Percentiles rank a stretch among this genome's conserved stretches.
These are phyloP conservation scores for Candida tibetensis DNA, from an alignment of 805 yeast species.

Conservation along the genomic window DNA sequence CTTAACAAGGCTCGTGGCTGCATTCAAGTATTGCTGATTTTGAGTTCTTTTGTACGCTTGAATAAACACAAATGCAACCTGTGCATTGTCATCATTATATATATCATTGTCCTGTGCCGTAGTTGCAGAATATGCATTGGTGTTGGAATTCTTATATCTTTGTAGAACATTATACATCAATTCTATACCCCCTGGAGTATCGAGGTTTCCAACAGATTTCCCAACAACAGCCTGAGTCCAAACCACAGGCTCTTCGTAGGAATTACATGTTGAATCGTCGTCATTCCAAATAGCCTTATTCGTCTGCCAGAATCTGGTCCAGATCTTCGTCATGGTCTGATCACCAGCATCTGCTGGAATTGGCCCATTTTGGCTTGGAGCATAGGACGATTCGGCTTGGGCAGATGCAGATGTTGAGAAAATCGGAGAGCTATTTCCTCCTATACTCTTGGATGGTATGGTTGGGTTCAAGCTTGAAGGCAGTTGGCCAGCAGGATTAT, in stretches of 20 bases:
- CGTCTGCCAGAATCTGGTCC: constrained; percentile 23
- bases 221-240: constrained; percentile 30
- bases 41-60: constrained; percentile 21
- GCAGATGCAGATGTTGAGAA: no score
- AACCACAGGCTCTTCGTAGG: constrained; percentile 17
- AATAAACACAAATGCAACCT: constrained; percentile 24
- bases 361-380: no score
- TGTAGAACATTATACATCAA: constrained; percentile 13
- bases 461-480: no score
- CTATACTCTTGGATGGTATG: no score
- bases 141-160: constrained; percentile 16
- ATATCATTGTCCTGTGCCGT: constrained; percentile 20
- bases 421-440: no score
- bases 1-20: constrained; percentile 16
- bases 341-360: constrained; percentile 4
- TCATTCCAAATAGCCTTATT: constrained; percentile 13
- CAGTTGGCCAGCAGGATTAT: no score
- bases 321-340: constrained; percentile 11
- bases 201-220: constrained; percentile 15
- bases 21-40: constrained; percentile 15
- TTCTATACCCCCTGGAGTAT: constrained; percentile 11
- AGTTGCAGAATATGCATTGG: constrained; percentile 24
- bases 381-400: no score
- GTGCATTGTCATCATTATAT: constrained; percentile 29
- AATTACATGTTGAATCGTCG: constrained; percentile 17